These are phyloP conservation scores for Canna indica DNA, from an alignment of 176 grass and related monocot genomes.

Conservation along the genomic window DNA sequence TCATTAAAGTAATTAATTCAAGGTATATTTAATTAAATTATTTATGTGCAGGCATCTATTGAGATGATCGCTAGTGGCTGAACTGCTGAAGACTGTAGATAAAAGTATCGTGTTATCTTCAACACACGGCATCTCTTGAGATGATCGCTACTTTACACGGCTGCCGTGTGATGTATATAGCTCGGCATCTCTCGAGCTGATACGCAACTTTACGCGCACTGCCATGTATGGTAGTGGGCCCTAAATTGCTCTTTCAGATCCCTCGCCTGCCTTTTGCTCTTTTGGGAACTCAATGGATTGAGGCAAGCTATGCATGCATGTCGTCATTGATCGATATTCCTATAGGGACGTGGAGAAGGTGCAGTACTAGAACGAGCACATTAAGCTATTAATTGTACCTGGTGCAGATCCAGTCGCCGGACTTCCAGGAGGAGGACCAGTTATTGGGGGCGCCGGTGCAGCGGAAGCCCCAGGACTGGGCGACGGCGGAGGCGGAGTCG, in stretches of 20 bases:
- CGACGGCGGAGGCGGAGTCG: slow-evolving; percentile 32
- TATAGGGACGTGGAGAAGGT: too few relatives aligned
- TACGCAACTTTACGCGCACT: neutral
- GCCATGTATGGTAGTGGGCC: neutral
- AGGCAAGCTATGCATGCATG: too few relatives aligned
- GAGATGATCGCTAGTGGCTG: neutral
- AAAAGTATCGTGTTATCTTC: neutral
- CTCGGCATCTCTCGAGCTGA: neutral
- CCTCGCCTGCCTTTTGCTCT: too few relatives aligned
- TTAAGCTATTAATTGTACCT: slow-evolving; percentile 36
- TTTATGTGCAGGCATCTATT: neutral
- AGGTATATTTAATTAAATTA: too few relatives aligned
- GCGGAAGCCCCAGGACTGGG: slow-evolving; percentile 26
- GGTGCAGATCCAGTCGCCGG: slow-evolving; percentile 86
- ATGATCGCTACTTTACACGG: neutral
- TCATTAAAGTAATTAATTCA: too few relatives aligned
- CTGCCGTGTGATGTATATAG: too few relatives aligned
- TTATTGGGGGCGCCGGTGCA: slow-evolving; percentile 10
- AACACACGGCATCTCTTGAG: slow-evolving; percentile 2
- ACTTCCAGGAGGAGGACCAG: slow-evolving; percentile 47
- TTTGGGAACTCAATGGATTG: too few relatives aligned
- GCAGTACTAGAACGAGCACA: too few relatives aligned
- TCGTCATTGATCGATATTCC: too few relatives aligned
- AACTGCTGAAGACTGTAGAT: neutral
- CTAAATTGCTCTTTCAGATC: too few relatives aligned